Evolutionary conservation across 148 eudicot species (phyloP).

Genomic region (Rhododendron simsii): DNA sequence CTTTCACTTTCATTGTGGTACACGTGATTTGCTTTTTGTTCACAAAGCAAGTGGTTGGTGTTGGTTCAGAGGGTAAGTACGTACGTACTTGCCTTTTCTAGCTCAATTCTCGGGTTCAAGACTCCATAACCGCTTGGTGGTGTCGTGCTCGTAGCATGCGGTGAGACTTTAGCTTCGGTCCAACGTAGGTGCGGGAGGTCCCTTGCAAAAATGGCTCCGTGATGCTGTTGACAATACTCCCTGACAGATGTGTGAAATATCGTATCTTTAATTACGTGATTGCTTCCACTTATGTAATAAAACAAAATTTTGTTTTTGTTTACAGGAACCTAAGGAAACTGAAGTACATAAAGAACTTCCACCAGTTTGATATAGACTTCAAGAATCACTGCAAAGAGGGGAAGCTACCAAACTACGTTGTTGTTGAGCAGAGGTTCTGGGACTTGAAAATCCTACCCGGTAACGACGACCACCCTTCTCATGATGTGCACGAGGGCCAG

Average conservation of each 20-base stretch:
- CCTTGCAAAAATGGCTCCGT: background rate
- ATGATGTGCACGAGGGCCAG: conserved; percentile 49
- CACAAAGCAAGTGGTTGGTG: background rate
- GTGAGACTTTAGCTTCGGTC: background rate
- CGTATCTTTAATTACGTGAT: background rate
- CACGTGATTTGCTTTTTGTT: background rate
- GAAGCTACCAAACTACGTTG: conserved; percentile 82
- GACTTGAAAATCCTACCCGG: conserved; percentile 56
- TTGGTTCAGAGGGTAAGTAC: background rate
- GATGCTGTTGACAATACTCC: background rate
- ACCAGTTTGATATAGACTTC: conserved; percentile 62
- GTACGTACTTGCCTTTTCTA: background rate
- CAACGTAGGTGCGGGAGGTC: background rate
- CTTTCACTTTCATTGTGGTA: background rate
- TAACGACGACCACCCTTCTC: conserved; percentile 87
- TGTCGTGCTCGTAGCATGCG: background rate
- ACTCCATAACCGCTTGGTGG: background rate
- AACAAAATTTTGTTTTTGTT: background rate
- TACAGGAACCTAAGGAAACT: conserved; percentile 65
- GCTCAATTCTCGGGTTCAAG: background rate
- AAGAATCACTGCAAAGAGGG: conserved; percentile 72
- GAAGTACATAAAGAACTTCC: conserved; percentile 64
- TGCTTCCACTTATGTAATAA: background rate
- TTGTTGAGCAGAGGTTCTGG: conserved; percentile 68
- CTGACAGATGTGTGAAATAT: background rate